Percentiles rank a stretch among this genome's conserved stretches.
Evolutionary conservation across 2,329 filamentous ascomycete genomes (phyloP).

Genomic region (Westerdykella ornata): DNA sequence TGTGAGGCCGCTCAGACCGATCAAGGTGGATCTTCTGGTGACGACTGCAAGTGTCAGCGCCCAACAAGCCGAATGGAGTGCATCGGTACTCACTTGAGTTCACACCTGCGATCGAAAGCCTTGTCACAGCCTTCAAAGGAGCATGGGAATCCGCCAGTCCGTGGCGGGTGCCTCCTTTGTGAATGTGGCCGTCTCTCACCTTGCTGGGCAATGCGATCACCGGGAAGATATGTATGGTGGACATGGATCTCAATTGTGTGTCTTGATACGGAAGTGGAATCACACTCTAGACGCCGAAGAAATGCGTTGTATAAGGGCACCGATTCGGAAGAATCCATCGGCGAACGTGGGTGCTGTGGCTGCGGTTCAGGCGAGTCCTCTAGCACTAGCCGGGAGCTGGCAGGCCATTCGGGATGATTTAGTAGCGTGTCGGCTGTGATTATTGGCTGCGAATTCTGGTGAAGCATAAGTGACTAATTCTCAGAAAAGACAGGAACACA

Average conservation of each 20-base stretch:
- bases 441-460: neutral
- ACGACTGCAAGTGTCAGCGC: slow-evolving; percentile 21
- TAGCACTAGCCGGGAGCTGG: too few relatives aligned
- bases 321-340: neutral
- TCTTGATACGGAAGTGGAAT: slow-evolving; percentile 24
- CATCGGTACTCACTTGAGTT: slow-evolving; percentile 28
- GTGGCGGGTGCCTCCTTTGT: slow-evolving; percentile 18
- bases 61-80: slow-evolving; percentile 1
- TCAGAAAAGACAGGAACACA: slow-evolving; percentile 1
- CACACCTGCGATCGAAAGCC: slow-evolving; percentile 28
- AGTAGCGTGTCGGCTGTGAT: slow-evolving; percentile 11
- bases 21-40: slow-evolving; percentile 28
- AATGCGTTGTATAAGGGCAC: slow-evolving; percentile 6
- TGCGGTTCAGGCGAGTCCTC: slow-evolving; percentile 3
- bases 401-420: slow-evolving; percentile 13
- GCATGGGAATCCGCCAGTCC: slow-evolving; percentile 24
- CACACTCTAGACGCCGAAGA: slow-evolving; percentile 13
- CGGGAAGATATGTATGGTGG: slow-evolving; percentile 25
- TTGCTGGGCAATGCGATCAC: slow-evolving; percentile 17
- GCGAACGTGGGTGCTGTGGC: slow-evolving; percentile 4
- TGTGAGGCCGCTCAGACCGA: slow-evolving; percentile 25
- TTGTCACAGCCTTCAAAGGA: slow-evolving; percentile 16
- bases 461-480: neutral
- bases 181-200: slow-evolving; percentile 1
- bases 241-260: slow-evolving; percentile 23